These are phyloP conservation scores for Phytopythium ostracodes DNA, from an alignment of 352 stramenopile genomes.

Conservation along the genomic window DNA sequence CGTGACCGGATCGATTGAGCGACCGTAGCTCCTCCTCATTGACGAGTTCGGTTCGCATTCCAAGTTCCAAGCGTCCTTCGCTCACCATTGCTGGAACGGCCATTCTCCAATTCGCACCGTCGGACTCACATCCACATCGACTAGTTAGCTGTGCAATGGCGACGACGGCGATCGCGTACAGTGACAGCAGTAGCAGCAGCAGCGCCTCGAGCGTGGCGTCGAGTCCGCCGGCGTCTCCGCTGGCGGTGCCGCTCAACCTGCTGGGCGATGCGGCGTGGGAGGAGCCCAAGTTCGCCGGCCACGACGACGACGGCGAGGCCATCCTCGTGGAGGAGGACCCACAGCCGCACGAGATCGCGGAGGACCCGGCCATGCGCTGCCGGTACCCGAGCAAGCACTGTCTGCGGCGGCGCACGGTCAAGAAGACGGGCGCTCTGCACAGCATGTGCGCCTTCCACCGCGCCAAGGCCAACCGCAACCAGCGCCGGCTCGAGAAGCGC, in stretches of 20 bases:
- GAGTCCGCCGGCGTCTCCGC: not conserved
- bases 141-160: not conserved
- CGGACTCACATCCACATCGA: not conserved
- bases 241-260: not conserved
- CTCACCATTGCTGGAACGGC: not conserved
- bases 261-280: conserved; percentile 3
- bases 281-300: conserved; percentile 3
- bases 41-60: not conserved
- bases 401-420: conserved; percentile 44
- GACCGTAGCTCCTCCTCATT: not conserved
- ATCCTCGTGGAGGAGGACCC: conserved; percentile 30
- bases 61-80: not conserved
- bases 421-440: conserved; percentile 58
- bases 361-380: conserved; percentile 34
- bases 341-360: conserved; percentile 32
- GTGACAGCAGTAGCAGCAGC: not conserved
- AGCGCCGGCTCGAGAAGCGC: conserved; percentile 44
- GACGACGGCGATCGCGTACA: not conserved
- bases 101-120: not conserved
- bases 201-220: not conserved
- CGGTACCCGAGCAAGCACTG: conserved; percentile 54
- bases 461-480: conserved; percentile 51
- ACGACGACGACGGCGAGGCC: conserved; percentile 28
- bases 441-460: conserved; percentile 59
- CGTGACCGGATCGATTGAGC: conserved; percentile 1